Conservation (phyloP, 176 grass and related monocot genomes). For the Juncus inflexus region DNA sequence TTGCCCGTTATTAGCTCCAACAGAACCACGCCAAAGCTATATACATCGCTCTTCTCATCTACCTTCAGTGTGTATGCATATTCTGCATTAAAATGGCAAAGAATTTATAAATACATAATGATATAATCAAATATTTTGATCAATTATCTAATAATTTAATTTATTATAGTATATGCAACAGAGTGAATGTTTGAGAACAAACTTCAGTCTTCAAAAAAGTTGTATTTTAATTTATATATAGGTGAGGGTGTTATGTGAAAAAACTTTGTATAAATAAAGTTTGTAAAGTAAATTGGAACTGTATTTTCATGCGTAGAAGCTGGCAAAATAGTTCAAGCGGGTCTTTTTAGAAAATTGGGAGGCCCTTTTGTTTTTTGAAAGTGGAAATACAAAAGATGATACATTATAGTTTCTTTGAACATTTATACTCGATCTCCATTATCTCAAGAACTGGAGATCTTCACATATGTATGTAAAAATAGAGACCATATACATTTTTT, state of each 20-base stretch:
- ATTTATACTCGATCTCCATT: slow-evolving; percentile 1
- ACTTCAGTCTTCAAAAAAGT: neutral
- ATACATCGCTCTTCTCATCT: slow-evolving; percentile 92
- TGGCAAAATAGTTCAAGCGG: slow-evolving; percentile 14
- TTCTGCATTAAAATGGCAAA: slow-evolving; percentile 37
- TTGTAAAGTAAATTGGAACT: slow-evolving; percentile 29
- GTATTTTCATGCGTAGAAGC: slow-evolving; percentile 19
- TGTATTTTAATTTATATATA: neutral
- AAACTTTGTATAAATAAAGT: slow-evolving; percentile 13
- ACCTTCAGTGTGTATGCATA: slow-evolving; percentile 85
- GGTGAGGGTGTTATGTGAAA: neutral
- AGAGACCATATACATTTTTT: too few species aligned
- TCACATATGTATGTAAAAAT: neutral
- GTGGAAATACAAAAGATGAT: slow-evolving; percentile 1
- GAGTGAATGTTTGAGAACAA: neutral
- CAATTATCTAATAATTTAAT: too few species aligned
- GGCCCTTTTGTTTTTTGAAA: slow-evolving; percentile 18
- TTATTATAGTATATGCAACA: too few species aligned
- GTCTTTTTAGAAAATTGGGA: slow-evolving; percentile 20
- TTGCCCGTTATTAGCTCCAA: slow-evolving; percentile 72
- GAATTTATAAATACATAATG: neutral
- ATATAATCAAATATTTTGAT: too few species aligned
- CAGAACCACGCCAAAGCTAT: slow-evolving; percentile 84
- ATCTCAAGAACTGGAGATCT: neutral
- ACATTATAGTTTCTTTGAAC: slow-evolving; percentile 5